phyloP scores from a whole-genome alignment of 176 grass and related monocot genomes.

The Aegilops sharonensis region DNA sequence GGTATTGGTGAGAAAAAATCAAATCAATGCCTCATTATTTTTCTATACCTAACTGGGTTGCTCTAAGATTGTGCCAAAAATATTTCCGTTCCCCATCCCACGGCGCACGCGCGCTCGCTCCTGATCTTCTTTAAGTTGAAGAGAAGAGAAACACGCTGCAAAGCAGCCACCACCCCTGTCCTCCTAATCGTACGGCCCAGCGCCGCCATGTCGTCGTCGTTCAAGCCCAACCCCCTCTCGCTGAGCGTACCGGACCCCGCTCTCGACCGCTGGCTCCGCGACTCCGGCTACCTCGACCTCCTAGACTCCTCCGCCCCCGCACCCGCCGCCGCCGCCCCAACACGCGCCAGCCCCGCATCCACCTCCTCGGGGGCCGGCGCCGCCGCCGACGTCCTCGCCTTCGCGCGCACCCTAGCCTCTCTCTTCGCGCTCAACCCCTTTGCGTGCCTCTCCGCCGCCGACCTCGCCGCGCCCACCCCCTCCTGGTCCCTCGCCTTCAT shows the following conservation, averaged over 20 bases:
- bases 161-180: not conserved
- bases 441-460: conserved; percentile 48
- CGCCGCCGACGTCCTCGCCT: conserved; percentile 48
- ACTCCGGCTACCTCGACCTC: conserved; percentile 84
- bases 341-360: not conserved
- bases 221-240: conserved; percentile 72
- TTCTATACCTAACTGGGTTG: too few relatives aligned
- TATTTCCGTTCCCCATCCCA: too few relatives aligned
- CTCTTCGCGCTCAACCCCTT: conserved; percentile 83
- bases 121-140: not conserved
- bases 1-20: too few relatives aligned
- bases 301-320: conserved; percentile 57
- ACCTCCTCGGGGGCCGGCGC: conserved; percentile 1
- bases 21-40: too few relatives aligned
- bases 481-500: conserved; percentile 83
- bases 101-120: too few relatives aligned
- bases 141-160: not conserved
- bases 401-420: conserved; percentile 65
- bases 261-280: conserved; percentile 92
- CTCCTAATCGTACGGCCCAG: not conserved
- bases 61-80: too few relatives aligned
- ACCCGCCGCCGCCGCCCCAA: conserved; percentile 1
- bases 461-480: conserved; percentile 65
- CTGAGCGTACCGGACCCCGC: conserved; percentile 78
- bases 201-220: conserved; percentile 35